A percentile compares a stretch with the other conserved stretches of the same genome.
Conservation (phyloP, 129 eudicot species). For the Centaurea solstitialis region DNA sequence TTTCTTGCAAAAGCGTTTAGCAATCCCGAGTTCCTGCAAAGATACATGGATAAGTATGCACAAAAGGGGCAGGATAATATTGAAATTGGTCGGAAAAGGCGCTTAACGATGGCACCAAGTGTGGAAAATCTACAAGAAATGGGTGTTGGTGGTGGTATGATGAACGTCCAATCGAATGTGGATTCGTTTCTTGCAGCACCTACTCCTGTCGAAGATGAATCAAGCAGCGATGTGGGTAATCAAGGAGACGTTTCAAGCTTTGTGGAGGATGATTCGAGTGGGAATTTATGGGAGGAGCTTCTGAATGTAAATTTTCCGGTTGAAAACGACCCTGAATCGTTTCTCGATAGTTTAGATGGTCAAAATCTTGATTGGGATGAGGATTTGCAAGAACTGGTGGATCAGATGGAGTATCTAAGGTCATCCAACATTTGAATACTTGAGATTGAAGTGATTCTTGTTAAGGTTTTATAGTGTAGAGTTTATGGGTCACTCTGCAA, state of each 20-base stretch:
- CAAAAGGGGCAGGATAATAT: conserved; percentile 34
- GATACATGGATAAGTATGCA: conserved; percentile 50
- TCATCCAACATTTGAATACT: conserved; percentile 32
- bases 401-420: conserved; percentile 68
- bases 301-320: conserved; percentile 41
- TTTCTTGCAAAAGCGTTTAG: conserved; percentile 71
- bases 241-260: conserved; percentile 23
- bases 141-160: conserved; percentile 17
- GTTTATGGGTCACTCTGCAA: conserved; percentile 31
- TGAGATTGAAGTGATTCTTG: conserved; percentile 11
- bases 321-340: conserved; percentile 30
- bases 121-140: conserved; percentile 42
- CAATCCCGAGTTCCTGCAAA: conserved; percentile 59
- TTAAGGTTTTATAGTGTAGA: conserved; percentile 14
- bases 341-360: conserved; percentile 62
- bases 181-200: conserved; percentile 49
- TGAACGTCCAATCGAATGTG: conserved; percentile 18
- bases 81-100: conserved; percentile 68
- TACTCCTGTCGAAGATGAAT: conserved; percentile 39
- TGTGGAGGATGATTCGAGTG: conserved; percentile 33
- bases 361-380: conserved; percentile 73
- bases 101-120: conserved; percentile 64
- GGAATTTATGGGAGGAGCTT: conserved; percentile 58
- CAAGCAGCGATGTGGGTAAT: conserved; percentile 39
- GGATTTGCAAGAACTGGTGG: conserved; percentile 63